These are phyloP conservation scores for Dictyostelium firmibasis DNA, from an alignment of 78 protist genomes.

Conservation along the genomic window DNA sequence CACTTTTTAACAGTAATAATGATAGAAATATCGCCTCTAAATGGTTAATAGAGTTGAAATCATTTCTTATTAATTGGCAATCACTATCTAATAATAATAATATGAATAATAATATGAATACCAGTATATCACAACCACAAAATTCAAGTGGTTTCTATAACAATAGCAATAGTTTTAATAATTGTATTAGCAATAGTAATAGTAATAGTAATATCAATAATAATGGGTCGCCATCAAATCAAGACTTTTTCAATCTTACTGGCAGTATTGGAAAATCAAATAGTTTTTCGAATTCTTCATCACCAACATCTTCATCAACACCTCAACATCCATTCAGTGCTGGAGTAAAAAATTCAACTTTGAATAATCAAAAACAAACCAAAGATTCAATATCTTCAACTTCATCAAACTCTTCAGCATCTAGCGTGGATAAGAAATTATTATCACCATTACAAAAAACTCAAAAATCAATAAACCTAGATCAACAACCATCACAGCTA, in stretches of 20 bases:
- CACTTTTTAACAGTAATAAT: constrained; percentile 39
- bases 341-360: not conserved
- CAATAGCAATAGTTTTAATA: not conserved
- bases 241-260: not conserved
- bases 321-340: not conserved
- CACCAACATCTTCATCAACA: constrained; percentile 24
- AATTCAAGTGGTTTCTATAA: no score
- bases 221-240: not conserved
- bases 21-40: constrained; percentile 45
- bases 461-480: not conserved
- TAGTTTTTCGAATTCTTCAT: not conserved
- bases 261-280: not conserved
- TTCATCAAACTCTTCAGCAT: not conserved
- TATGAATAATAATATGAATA: not conserved
- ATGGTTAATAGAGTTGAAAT: constrained; percentile 43
- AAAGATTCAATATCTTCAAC: not conserved
- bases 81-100: constrained; percentile 24
- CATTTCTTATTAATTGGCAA: constrained; percentile 27
- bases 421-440: not conserved
- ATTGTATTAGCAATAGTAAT: not conserved
- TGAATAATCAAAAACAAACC: not conserved
- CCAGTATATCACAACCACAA: not conserved
- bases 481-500: not conserved
- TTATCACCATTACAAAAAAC: constrained; percentile 4
- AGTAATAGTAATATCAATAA: not conserved